Evolutionary conservation across 2,329 filamentous ascomycete genomes (phyloP), one percentile per base, ranked within the genome.

Genomic region (Xylaria sp.): DNA sequence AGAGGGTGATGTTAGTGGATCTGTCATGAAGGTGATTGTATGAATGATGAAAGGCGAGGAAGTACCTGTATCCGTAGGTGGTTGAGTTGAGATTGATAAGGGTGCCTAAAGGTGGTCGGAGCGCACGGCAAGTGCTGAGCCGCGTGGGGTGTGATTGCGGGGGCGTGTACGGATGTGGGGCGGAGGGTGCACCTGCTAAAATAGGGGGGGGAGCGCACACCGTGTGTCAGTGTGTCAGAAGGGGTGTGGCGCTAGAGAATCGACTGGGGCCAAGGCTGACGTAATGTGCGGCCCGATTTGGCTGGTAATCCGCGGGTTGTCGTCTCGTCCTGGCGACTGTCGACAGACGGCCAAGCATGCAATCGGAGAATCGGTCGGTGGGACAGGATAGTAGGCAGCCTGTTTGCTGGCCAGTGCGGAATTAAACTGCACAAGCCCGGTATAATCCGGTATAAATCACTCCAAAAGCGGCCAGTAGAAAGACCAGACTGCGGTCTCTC

Each of bases 241-340:
- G 65, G 69, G 42, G 37, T 2, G 68, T 65, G 67, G 67, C 65
- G 60, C 65, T 63, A 55, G 64, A 66, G 61, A 59, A 53, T 55
- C 67, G 64, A 44, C 51, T 52, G 65, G 64, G 61, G 60, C 59
- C 69, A 63, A 69, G 68, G 69, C 68, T 72, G 70, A 71, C 70
- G 71, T 72, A 73, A 72, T 66, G 58, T n/a, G 51, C 30, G 52
- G 58, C 23, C 34, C 58, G 54, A 54, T 16, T 34, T 49, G 52
- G 51, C 55, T 55, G 49, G 63, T 53, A 54, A 60, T 52, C 58
- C 23, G 23, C 23, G 23, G 23, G 23, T 30, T 30, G 4, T 30
- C 23, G 23, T 64, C 58, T 59, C 54, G 62, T 34, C 18, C 13
- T 60, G 52, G 35, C 30, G 39, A 49, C 8, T 48, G n/a, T 11